phyloP scores from a whole-genome alignment of 2,329 filamentous ascomycete species.

The Thermothelomyces thermophilus region DNA sequence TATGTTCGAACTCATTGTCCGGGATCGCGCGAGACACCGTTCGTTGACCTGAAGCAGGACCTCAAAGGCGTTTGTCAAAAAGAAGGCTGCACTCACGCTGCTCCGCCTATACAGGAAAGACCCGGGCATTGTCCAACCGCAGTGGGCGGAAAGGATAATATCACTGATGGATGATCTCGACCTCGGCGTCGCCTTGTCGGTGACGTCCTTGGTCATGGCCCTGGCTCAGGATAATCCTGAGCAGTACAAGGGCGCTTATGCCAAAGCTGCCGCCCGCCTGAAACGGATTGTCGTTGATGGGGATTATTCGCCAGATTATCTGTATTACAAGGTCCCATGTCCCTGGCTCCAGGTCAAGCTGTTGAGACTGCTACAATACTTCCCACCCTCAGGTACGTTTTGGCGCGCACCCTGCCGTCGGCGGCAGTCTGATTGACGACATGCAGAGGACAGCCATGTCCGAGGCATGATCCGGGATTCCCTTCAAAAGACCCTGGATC shows the following conservation, averaged over 20 bases:
- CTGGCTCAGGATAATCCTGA: conserved; percentile 91
- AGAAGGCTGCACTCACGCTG: conserved; percentile 92
- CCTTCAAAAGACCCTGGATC: conserved; percentile 81
- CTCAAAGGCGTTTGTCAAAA: conserved; percentile 97
- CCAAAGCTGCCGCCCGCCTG: conserved; percentile 82
- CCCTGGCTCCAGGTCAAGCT: conserved; percentile 98
- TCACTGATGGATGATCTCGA: conserved; percentile 97
- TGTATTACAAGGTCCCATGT: conserved; percentile 99
- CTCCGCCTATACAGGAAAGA: conserved; percentile 91
- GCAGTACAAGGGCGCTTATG: conserved; percentile 87
- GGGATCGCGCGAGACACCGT: background rate
- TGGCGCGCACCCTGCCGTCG: background rate
- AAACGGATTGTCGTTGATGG: conserved; percentile 88
- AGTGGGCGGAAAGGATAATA: conserved; percentile 97
- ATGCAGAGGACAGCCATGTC: conserved; percentile 79
- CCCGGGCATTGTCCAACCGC: conserved; percentile 85
- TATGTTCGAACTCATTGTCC: conserved; percentile 40
- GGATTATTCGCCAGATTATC: conserved; percentile 83
- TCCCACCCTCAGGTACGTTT: conserved; percentile 74
- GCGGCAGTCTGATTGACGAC: background rate
- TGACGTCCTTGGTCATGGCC: conserved; percentile 92
- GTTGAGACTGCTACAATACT: conserved; percentile 86
- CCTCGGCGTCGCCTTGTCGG: conserved; percentile 87
- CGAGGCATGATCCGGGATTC: conserved; percentile 88
- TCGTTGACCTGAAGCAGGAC: conserved; percentile 33